Evolutionary conservation across 2,329 filamentous ascomycete species (phyloP).

Genomic region (Arthroderma sp.): DNA sequence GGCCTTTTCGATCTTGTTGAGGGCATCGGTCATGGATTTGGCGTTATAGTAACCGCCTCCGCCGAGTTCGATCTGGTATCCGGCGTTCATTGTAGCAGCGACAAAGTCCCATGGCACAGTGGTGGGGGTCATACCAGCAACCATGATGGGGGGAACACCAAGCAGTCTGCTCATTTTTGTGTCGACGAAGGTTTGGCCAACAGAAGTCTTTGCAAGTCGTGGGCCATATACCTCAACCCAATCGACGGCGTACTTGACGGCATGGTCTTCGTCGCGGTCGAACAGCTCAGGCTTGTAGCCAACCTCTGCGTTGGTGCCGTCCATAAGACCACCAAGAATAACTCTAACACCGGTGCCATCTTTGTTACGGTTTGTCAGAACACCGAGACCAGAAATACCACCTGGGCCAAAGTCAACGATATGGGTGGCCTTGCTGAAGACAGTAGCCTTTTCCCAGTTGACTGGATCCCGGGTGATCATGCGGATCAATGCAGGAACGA

Average conservation of each 20-base stretch:
- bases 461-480: slow-evolving; percentile 93
- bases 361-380: slow-evolving; percentile 96
- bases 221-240: slow-evolving; percentile 98
- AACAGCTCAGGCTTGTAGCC: slow-evolving; percentile 98
- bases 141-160: slow-evolving; percentile 74
- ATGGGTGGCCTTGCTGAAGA: slow-evolving; percentile 82
- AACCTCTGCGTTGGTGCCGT: slow-evolving; percentile 77
- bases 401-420: slow-evolving; percentile 94
- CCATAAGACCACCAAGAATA: slow-evolving; percentile 85
- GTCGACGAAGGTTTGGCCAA: slow-evolving; percentile 81
- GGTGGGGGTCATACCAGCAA: slow-evolving; percentile 85
- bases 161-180: slow-evolving; percentile 89
- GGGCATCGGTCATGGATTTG: slow-evolving; percentile 68
- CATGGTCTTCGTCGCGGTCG: slow-evolving; percentile 87
- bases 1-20: slow-evolving; percentile 70
- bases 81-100: slow-evolving; percentile 82
- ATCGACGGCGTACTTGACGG: slow-evolving; percentile 86
- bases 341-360: slow-evolving; percentile 95
- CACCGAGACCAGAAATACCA: slow-evolving; percentile 89
- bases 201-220: slow-evolving; percentile 78
- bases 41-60: slow-evolving; percentile 83
- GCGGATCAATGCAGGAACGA: slow-evolving; percentile 74
- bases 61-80: slow-evolving; percentile 85
- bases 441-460: slow-evolving; percentile 90
- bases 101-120: slow-evolving; percentile 90